Evolutionary conservation across 768 basidiomycete species (phyloP).

Genomic region (Podaxis sp.): DNA sequence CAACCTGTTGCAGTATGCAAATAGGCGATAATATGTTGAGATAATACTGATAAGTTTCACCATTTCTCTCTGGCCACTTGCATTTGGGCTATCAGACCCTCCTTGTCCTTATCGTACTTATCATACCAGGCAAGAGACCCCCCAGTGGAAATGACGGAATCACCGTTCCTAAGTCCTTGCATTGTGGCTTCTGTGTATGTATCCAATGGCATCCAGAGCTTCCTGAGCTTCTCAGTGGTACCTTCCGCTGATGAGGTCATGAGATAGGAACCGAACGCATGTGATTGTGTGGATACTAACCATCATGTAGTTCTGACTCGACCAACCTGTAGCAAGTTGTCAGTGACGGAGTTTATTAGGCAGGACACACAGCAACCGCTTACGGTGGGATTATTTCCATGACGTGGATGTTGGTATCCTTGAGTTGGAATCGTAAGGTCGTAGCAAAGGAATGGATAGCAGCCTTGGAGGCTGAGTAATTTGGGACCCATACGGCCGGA

Average conservation of each 20-base stretch:
- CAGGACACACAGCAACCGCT: slow-evolving; percentile 18
- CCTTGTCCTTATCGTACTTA: slow-evolving; percentile 29
- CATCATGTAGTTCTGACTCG: slow-evolving; percentile 59
- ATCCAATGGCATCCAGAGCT: slow-evolving; percentile 50
- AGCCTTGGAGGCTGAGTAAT: slow-evolving; percentile 56
- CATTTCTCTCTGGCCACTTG: slow-evolving; percentile 15
- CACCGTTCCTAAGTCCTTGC: slow-evolving; percentile 25
- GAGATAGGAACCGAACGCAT: background rate
- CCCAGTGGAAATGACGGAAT: slow-evolving; percentile 24
- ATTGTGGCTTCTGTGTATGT: slow-evolving; percentile 36
- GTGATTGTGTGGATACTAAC: slow-evolving; percentile 27
- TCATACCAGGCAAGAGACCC: slow-evolving; percentile 22
- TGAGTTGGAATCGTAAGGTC: slow-evolving; percentile 43
- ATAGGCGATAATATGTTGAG: background rate
- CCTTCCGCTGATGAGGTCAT: slow-evolving; percentile 39
- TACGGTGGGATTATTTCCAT: slow-evolving; percentile 57
- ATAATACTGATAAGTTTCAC: background rate
- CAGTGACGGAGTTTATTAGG: background rate
- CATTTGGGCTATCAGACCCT: slow-evolving; percentile 14
- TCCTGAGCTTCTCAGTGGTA: slow-evolving; percentile 41
- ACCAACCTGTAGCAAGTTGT: slow-evolving; percentile 37
- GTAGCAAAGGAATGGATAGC: slow-evolving; percentile 49
- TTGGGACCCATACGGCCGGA: slow-evolving; percentile 36
- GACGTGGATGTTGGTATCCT: slow-evolving; percentile 47
- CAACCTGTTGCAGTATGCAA: background rate